Percentiles rank a stretch among this genome's conserved stretches.
These are phyloP conservation scores for Arxiozyma telluris DNA, from an alignment of 1,139 yeast genomes.

Conservation along the genomic window DNA sequence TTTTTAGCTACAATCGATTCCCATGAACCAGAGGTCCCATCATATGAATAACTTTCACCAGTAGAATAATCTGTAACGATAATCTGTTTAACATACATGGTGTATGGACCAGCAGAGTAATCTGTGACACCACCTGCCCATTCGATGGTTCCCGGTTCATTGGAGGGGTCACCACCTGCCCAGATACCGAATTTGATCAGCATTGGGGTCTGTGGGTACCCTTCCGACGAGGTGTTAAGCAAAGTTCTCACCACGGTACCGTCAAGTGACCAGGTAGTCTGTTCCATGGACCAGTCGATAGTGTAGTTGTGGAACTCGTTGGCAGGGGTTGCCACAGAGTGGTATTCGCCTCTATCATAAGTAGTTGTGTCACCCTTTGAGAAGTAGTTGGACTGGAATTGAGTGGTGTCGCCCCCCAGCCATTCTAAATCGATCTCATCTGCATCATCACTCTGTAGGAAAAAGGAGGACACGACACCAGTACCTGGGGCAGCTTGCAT, in stretches of 20 bases:
- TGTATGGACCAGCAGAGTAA: constrained; percentile 55
- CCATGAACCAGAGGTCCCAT: constrained; percentile 60
- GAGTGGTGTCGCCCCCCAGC: constrained; percentile 64
- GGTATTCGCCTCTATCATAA: constrained; percentile 74
- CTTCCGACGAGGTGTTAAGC: constrained; percentile 43
- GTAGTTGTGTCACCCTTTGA: constrained; percentile 69
- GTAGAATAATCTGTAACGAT: constrained; percentile 71
- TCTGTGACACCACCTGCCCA: constrained; percentile 85
- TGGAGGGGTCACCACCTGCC: constrained; percentile 75
- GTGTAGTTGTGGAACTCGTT: constrained; percentile 63
- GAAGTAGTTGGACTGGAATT: constrained; percentile 75
- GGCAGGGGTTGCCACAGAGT: constrained; percentile 48
- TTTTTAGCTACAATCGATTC: constrained; percentile 53
- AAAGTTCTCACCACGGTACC: constrained; percentile 53
- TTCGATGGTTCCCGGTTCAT: constrained; percentile 59
- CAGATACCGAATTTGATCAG: constrained; percentile 57
- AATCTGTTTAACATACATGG: constrained; percentile 55
- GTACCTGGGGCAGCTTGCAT: constrained; percentile 64
- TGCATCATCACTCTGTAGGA: constrained; percentile 72
- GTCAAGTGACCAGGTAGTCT: constrained; percentile 53
- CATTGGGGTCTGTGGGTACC: constrained; percentile 79
- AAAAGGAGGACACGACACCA: constrained; percentile 74
- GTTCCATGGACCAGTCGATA: constrained; percentile 67
- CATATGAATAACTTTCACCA: constrained; percentile 54
- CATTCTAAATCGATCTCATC: constrained; percentile 86